Evolutionary conservation across 257 asterid species (phyloP).

Genomic region (Gentiana straminea): DNA sequence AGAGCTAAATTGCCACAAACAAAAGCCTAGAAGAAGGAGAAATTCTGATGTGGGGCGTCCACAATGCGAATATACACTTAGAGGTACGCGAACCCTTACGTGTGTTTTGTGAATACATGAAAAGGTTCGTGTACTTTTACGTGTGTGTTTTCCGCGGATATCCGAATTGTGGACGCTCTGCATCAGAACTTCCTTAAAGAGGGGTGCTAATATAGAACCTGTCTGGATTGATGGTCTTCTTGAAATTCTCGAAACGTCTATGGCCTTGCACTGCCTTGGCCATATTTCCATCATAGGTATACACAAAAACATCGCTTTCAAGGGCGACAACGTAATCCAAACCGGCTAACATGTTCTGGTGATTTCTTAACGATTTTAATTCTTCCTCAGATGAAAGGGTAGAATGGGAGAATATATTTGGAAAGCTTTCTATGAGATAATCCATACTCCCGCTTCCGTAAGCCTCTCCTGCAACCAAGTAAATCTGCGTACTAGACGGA

Average conservation of each 20-base stretch:
- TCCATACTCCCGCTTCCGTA: constrained; percentile 89
- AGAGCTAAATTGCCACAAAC: too few relatives aligned
- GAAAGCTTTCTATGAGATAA: constrained; percentile 62
- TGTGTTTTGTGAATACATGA: too few relatives aligned
- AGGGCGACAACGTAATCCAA: constrained; percentile 90
- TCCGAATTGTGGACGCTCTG: background rate
- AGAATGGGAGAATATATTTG: constrained; percentile 67
- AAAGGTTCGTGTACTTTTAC: too few relatives aligned
- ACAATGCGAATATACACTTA: too few relatives aligned
- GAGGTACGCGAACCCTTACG: too few relatives aligned
- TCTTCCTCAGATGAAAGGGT: constrained; percentile 68
- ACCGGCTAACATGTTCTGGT: constrained; percentile 97
- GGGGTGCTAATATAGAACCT: constrained; percentile 29
- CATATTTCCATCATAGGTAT: constrained; percentile 95
- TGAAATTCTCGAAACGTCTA: constrained; percentile 78
- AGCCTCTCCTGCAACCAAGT: constrained; percentile 94
- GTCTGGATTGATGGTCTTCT: constrained; percentile 83
- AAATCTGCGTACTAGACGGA: constrained; percentile 68
- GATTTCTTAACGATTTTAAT: constrained; percentile 53
- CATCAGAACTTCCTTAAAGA: background rate
- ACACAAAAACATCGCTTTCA: constrained; percentile 70
- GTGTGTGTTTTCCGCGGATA: too few relatives aligned
- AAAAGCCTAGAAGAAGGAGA: too few relatives aligned
- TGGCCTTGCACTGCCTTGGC: constrained; percentile 99
- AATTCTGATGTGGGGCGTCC: too few relatives aligned